Conservation (phyloP, 2,329 filamentous ascomycete species). For the Ophiostoma novo-ulmi region DNA sequence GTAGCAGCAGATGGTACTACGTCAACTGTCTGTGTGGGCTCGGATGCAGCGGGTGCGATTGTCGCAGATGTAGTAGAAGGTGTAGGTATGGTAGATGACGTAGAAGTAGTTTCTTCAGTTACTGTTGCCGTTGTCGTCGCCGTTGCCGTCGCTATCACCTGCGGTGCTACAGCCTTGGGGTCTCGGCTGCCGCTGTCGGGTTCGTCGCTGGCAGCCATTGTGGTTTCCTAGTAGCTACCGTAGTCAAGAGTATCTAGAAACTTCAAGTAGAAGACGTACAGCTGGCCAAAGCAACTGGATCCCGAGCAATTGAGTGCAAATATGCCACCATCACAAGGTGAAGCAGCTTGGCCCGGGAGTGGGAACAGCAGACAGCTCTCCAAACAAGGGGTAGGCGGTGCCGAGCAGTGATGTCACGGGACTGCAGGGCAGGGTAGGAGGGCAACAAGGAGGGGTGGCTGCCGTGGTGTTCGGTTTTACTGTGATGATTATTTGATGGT, state of each 20-base stretch:
- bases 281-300: not conserved
- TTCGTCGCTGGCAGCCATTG: constrained; percentile 25
- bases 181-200: constrained; percentile 17
- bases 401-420: constrained; percentile 11
- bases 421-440: not conserved
- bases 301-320: not conserved
- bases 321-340: constrained; percentile 10
- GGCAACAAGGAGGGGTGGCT: not conserved
- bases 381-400: constrained; percentile 7
- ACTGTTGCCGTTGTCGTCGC: not conserved
- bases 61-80: not conserved
- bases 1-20: not conserved
- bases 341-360: not conserved
- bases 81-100: not conserved
- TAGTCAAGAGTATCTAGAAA: not conserved
- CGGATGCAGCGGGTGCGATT: not conserved
- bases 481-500: not conserved
- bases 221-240: not conserved
- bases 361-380: not conserved
- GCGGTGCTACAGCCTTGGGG: not conserved
- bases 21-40: not conserved
- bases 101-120: not conserved
- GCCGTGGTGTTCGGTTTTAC: not conserved
- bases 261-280: not conserved
- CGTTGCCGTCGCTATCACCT: not conserved